A percentile compares a stretch with the other conserved stretches of the same genome.
These are phyloP conservation scores for Flueggea neowawraea DNA, from an alignment of 441 rosid genomes.

Conservation along the genomic window DNA sequence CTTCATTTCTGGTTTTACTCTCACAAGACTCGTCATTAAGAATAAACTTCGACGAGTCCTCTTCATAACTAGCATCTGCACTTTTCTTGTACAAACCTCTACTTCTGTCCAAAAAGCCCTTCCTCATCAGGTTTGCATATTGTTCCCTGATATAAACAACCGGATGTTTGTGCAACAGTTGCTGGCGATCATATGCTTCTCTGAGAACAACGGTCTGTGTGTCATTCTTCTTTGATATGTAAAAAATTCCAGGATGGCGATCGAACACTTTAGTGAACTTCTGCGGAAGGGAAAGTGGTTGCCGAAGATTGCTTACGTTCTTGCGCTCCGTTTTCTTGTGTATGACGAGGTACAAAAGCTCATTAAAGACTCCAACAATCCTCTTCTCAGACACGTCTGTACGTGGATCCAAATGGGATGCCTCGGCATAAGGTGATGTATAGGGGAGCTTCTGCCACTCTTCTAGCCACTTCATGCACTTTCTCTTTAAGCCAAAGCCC, in stretches of 20 bases:
- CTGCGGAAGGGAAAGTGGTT: conserved; percentile 64
- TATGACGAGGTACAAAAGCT: conserved; percentile 72
- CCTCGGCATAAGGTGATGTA: conserved; percentile 62
- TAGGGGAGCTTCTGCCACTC: conserved; percentile 89
- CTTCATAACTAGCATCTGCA: conserved; percentile 6
- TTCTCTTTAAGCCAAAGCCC: conserved; percentile 80
- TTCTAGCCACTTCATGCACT: conserved; percentile 74
- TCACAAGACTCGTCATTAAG: background rate
- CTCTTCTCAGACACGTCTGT: conserved; percentile 89
- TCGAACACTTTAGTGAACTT: conserved; percentile 87
- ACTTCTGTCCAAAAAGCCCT: conserved; percentile 64
- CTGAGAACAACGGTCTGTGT: conserved; percentile 73
- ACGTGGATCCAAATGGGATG: conserved; percentile 72
- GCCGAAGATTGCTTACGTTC: conserved; percentile 73
- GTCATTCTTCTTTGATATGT: conserved; percentile 58
- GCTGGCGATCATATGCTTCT: conserved; percentile 60
- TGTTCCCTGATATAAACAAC: conserved; percentile 46
- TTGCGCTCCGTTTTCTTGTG: conserved; percentile 68
- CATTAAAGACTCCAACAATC: conserved; percentile 81
- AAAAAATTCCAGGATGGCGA: conserved; percentile 85
- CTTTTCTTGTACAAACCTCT: conserved; percentile 43
- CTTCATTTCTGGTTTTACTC: too few relatives aligned
- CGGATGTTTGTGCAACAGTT: conserved; percentile 55
- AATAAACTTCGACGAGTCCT: conserved; percentile 3
- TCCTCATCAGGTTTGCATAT: conserved; percentile 45